Conservation (phyloP, 768 basidiomycete species). For the Steccherinum ochraceum region DNA sequence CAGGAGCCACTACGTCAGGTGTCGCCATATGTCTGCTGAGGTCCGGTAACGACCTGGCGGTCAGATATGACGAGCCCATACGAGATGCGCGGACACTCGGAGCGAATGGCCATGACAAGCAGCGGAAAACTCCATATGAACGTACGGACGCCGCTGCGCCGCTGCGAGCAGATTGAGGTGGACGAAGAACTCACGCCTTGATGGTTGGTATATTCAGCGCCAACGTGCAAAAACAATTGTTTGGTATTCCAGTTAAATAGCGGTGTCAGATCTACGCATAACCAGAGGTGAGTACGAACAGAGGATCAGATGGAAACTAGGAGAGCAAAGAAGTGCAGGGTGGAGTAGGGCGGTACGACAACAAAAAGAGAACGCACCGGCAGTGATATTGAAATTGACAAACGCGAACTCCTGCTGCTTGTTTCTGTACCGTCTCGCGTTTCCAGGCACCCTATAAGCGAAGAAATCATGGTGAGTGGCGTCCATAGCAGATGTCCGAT, state of each 20-base stretch:
- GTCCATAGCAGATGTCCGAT: neutral
- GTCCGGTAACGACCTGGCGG: no score
- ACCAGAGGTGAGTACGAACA: constrained; percentile 1
- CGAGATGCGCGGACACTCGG: no score
- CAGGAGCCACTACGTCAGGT: neutral
- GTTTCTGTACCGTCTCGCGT: constrained; percentile 41
- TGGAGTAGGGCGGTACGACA: neutral
- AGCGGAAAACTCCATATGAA: no score
- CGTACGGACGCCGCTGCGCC: no score
- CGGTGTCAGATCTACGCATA: constrained; percentile 64
- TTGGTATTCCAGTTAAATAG: constrained; percentile 98
- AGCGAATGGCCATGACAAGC: no score
- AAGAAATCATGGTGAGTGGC: neutral
- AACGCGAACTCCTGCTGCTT: constrained; percentile 73
- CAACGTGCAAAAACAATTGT: constrained; percentile 82
- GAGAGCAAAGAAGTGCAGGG: neutral
- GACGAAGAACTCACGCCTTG: constrained; percentile 46
- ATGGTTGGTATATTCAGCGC: constrained; percentile 73
- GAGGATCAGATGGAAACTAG: neutral
- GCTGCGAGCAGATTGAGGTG: no score
- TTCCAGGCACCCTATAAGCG: constrained; percentile 15
- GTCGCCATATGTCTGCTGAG: no score
- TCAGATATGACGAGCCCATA: no score
- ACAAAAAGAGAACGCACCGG: constrained; percentile 44
- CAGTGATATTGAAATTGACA: constrained; percentile 74